These are phyloP conservation scores for Rhynchospora pubera DNA, from an alignment of 176 grass and related monocot species.

Conservation along the genomic window DNA sequence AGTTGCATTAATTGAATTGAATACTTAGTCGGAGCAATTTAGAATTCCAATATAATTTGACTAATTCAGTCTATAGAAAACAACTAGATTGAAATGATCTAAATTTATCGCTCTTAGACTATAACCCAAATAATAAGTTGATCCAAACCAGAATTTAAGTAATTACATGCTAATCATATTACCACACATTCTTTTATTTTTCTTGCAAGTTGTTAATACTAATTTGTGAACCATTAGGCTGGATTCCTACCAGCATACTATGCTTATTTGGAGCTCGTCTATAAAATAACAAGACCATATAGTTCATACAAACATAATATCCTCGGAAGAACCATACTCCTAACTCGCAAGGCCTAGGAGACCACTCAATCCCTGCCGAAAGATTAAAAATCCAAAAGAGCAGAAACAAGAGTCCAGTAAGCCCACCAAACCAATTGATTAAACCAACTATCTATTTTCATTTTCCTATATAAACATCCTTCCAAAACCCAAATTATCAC, in stretches of 20 bases:
- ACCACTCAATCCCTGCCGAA: background rate
- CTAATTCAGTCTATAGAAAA: no score
- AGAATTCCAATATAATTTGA: background rate
- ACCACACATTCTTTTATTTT: no score
- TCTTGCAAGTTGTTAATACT: no score
- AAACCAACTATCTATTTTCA: no score
- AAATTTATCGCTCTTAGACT: background rate
- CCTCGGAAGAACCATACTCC: background rate
- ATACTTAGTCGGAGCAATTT: background rate
- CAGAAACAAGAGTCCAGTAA: background rate
- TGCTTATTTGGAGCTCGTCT: no score
- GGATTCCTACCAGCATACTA: background rate
- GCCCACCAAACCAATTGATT: background rate
- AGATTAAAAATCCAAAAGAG: conserved; percentile 1
- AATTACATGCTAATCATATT: no score
- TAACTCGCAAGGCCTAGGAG: background rate
- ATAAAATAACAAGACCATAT: background rate
- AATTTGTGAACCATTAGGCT: background rate
- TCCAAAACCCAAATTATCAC: conserved; percentile 5
- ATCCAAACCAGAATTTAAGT: no score
- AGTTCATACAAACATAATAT: background rate
- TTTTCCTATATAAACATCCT: conserved; percentile 10
- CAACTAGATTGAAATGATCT: no score
- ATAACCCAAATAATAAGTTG: no score
- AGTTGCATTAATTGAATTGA: background rate